Evolutionary conservation across 176 grass and related monocot genomes (phyloP).

Genomic region (Zoysia pacifica): DNA sequence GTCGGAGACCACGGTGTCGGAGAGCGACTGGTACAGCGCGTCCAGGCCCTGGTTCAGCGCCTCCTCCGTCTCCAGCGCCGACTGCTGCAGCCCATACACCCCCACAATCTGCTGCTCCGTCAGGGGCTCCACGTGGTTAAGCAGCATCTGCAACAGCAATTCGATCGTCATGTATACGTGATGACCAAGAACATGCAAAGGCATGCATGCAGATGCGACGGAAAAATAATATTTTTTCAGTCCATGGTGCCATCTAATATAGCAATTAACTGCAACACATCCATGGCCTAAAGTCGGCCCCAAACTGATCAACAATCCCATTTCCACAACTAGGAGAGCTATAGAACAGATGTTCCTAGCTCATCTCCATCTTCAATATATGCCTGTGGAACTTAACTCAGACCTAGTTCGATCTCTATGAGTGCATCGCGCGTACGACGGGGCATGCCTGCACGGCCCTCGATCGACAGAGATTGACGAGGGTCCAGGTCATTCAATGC

Average conservation of each 20-base stretch:
- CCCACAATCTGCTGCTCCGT: slow-evolving; percentile 85
- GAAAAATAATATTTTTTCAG: too few species aligned
- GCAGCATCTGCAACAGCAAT: slow-evolving; percentile 55
- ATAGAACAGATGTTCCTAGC: neutral
- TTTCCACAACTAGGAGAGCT: slow-evolving; percentile 31
- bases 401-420: neutral
- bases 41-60: slow-evolving; percentile 86
- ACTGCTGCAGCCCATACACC: slow-evolving; percentile 80
- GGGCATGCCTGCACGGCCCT: slow-evolving; percentile 39
- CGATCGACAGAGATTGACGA: slow-evolving; percentile 30
- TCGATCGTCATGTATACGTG: neutral
- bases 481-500: slow-evolving; percentile 31
- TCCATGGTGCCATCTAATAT: neutral
- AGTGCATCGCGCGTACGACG: slow-evolving; percentile 2
- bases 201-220: neutral
- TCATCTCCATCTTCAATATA: slow-evolving; percentile 12
- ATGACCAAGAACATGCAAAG: slow-evolving; percentile 17
- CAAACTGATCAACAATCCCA: neutral
- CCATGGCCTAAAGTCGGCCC: neutral
- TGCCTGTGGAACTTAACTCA: neutral
- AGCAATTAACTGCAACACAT: neutral
- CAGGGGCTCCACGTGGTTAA: slow-evolving; percentile 71
- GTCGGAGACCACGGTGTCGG: slow-evolving; percentile 72
- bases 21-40: slow-evolving; percentile 78
- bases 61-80: slow-evolving; percentile 84